Evolutionary conservation across 1,139 yeast genomes (phyloP).

Genomic region (Protomyces inouyei): DNA sequence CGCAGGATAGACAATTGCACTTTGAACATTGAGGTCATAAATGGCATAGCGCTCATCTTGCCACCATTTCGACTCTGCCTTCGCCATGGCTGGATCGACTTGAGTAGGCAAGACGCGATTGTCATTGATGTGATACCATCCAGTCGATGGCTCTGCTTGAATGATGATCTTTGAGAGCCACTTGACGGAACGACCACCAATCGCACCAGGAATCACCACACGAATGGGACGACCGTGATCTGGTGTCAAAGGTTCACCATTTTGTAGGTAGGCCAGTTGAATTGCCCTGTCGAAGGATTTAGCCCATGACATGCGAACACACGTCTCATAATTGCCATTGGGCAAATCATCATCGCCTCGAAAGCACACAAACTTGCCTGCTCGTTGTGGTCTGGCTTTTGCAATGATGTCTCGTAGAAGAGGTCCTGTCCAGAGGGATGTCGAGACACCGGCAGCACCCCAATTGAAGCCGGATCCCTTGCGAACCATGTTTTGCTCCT

Average conservation of each 20-base stretch:
- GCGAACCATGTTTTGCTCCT: slow-evolving; percentile 40
- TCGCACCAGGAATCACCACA: slow-evolving; percentile 40
- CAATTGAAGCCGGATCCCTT: slow-evolving; percentile 42
- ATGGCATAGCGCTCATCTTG: slow-evolving; percentile 41
- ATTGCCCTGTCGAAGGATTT: slow-evolving; percentile 38
- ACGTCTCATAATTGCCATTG: slow-evolving; percentile 41
- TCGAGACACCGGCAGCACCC: slow-evolving; percentile 41
- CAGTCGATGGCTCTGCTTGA: slow-evolving; percentile 38
- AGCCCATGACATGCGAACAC: slow-evolving; percentile 38
- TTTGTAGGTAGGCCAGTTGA: slow-evolving; percentile 40
- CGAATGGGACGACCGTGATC: slow-evolving; percentile 42
- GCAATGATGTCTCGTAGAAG: slow-evolving; percentile 37
- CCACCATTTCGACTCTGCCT: slow-evolving; percentile 38
- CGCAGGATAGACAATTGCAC: slow-evolving; percentile 39
- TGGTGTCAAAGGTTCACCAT: slow-evolving; percentile 39
- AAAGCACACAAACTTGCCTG: slow-evolving; percentile 39
- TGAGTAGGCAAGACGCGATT: slow-evolving; percentile 41
- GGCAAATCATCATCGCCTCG: slow-evolving; percentile 41
- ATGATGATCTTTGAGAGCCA: slow-evolving; percentile 38
- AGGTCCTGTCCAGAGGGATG: slow-evolving; percentile 41
- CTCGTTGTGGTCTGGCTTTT: slow-evolving; percentile 36
- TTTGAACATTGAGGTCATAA: slow-evolving; percentile 39
- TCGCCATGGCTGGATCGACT: slow-evolving; percentile 40
- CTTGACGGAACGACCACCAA: slow-evolving; percentile 42
- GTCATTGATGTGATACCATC: slow-evolving; percentile 41